Percentiles rank a stretch among this genome's conserved stretches.
These are phyloP conservation scores for Beauveria asiatica DNA, from an alignment of 2,329 filamentous ascomycete genomes.

Conservation along the genomic window DNA sequence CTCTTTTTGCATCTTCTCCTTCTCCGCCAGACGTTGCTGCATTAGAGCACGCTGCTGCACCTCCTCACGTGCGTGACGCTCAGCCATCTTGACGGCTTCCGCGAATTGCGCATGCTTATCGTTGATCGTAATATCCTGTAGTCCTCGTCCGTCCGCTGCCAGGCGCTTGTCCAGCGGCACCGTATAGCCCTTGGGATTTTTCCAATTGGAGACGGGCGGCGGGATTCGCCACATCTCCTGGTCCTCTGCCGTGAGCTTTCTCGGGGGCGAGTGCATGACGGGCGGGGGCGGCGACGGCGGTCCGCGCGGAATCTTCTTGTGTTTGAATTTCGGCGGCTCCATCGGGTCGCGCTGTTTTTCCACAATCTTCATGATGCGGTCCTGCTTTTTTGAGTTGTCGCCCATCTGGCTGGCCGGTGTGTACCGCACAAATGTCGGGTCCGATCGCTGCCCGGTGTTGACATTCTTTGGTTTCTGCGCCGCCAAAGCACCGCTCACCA, in stretches of 20 bases:
- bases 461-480: slow-evolving; percentile 96
- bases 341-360: slow-evolving; percentile 88
- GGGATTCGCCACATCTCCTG: slow-evolving; percentile 90
- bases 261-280: slow-evolving; percentile 87
- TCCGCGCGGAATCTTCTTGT: slow-evolving; percentile 93
- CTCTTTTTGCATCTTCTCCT: slow-evolving; percentile 91
- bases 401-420: slow-evolving; percentile 97
- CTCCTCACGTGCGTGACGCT: slow-evolving; percentile 90
- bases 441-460: slow-evolving; percentile 68
- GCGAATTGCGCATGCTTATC: slow-evolving; percentile 97
- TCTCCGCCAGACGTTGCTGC: slow-evolving; percentile 93
- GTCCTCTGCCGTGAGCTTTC: slow-evolving; percentile 92
- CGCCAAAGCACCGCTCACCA: slow-evolving; percentile 78
- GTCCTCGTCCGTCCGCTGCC: slow-evolving; percentile 81
- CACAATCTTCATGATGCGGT: slow-evolving; percentile 97
- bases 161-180: slow-evolving; percentile 92
- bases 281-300: slow-evolving; percentile 89
- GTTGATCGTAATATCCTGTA: slow-evolving; percentile 94
- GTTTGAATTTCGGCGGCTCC: slow-evolving; percentile 97
- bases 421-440: slow-evolving; percentile 90
- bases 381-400: slow-evolving; percentile 73
- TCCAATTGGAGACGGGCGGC: slow-evolving; percentile 94
- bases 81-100: slow-evolving; percentile 88
- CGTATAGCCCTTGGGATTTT: slow-evolving; percentile 97
- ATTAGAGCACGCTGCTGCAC: slow-evolving; percentile 86